A percentile compares a stretch with the other conserved stretches of the same genome.
These are phyloP conservation scores for Pisolithus microcarpus DNA, from an alignment of 768 basidiomycete species.

Conservation along the genomic window DNA sequence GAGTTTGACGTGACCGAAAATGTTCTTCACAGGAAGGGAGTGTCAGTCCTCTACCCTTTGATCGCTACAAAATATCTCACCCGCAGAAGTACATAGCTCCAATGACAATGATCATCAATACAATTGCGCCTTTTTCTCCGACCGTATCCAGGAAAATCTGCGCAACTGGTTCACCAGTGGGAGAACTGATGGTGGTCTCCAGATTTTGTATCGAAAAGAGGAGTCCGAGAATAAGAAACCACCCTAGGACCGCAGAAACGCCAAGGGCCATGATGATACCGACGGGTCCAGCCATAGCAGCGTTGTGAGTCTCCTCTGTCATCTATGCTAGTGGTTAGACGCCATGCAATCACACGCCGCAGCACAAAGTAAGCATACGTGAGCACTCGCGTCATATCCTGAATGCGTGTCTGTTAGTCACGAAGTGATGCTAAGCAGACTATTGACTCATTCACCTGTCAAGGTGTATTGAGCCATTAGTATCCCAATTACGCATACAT, in stretches of 20 bases:
- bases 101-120: slow-evolving; percentile 64
- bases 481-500: slow-evolving; percentile 66
- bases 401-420: neutral
- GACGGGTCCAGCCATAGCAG: slow-evolving; percentile 57
- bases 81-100: slow-evolving; percentile 73
- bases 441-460: slow-evolving; percentile 40
- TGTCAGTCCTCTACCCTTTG: neutral
- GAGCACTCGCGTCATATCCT: slow-evolving; percentile 53
- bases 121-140: slow-evolving; percentile 66
- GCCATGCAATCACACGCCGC: neutral
- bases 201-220: slow-evolving; percentile 76
- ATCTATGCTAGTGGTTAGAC: slow-evolving; percentile 34
- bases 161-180: slow-evolving; percentile 63
- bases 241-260: slow-evolving; percentile 64
- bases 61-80: slow-evolving; percentile 23
- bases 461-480: slow-evolving; percentile 74
- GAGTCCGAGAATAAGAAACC: slow-evolving; percentile 66
- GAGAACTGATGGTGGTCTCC: slow-evolving; percentile 42
- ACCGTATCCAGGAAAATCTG: slow-evolving; percentile 77
- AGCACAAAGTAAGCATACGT: slow-evolving; percentile 33
- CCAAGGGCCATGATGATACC: slow-evolving; percentile 69
- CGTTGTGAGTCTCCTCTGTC: slow-evolving; percentile 73
- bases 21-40: slow-evolving; percentile 33
- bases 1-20: slow-evolving; percentile 77
- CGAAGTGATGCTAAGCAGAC: neutral